Conservation (phyloP, 225 moss, liverwort and hornwort genomes). For the Pleurozium schreberi region DNA sequence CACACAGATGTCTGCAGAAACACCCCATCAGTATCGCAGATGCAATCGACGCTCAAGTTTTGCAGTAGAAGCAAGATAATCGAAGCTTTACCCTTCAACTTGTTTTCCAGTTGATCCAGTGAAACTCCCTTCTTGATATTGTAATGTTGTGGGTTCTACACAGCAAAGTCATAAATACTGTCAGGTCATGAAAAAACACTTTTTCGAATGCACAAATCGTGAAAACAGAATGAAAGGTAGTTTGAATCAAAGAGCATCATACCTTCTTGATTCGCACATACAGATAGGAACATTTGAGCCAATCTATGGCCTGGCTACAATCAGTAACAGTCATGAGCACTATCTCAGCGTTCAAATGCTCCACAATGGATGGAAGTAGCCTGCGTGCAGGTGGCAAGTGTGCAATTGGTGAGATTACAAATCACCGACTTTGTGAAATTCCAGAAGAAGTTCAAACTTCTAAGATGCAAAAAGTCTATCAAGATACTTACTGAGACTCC, state of each 20-base stretch:
- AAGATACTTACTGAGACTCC: conserved; percentile 64
- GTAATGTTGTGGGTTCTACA: conserved; percentile 84
- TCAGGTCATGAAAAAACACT: neutral
- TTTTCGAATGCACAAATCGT: neutral
- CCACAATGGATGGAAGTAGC: conserved; percentile 78
- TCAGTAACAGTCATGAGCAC: conserved; percentile 92
- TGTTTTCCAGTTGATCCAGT: conserved; percentile 77
- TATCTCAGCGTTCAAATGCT: conserved; percentile 97
- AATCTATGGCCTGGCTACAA: conserved; percentile 90
- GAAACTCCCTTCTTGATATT: conserved; percentile 46
- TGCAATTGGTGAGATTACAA: neutral
- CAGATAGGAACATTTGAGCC: conserved; percentile 95
- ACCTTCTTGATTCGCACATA: conserved; percentile 95
- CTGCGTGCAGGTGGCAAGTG: conserved; percentile 25
- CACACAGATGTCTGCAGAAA: conserved; percentile 72
- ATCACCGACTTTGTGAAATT: neutral
- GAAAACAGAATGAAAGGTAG: neutral
- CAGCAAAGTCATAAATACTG: neutral
- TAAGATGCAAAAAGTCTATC: neutral
- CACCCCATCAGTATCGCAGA: neutral
- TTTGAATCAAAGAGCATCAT: neutral
- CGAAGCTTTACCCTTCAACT: conserved; percentile 62
- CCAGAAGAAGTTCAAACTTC: neutral
- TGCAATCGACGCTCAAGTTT: neutral
- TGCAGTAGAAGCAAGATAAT: neutral